Evolutionary conservation across 1,284 basidiomycete genomes (phyloP), one percentile per base, ranked within the genome.

Genomic region (Ganoderma sinense): DNA sequence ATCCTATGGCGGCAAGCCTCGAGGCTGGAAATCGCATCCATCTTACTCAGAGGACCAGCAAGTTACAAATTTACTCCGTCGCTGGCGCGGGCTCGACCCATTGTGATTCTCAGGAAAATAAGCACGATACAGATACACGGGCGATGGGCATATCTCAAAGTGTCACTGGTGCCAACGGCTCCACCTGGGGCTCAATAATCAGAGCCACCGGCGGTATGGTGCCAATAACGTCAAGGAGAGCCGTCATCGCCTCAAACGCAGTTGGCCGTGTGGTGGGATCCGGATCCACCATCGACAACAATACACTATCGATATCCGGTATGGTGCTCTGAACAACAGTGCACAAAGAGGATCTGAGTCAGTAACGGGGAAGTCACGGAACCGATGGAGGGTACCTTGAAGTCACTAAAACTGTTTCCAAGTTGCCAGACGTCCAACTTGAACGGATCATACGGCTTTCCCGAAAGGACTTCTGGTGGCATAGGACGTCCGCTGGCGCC

Each of bases 401-500:
- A 63, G 31, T 66, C 62, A 7, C 8, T 2, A 7, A 68, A 41
- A 29, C 65, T 68, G 3, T 10, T 40, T 16, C 63, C 67, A 6
- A 68, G 43, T 39, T 68, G 67, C 67, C 70, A 71, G 14, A 68
- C 58, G 18, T 71, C 67, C 16, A 68, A 55, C 40, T 71, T 71
- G 56, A 55, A 71, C 4, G 70, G 67, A 33, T 66, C 45, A 20
- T 71, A 80, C 0, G 77, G 71, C 41, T 71, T 36, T 13, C 71
- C 77, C 4, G 69, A 65, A 1, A 33, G 10, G 1, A 77, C 68
- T 43, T 74, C 73, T 1, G 65, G 66, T 0, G 78, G 72, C 11
- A 63, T 53, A 2, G 75, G 75, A 20, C 77, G 72, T 11, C 65
- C 66, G 31, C 68, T 56, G 1, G 29, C 4, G 18, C 23, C 33